Base-by-base conservation (phyloP, 257 asterid species). In the Gentiana dahurica region DNA sequence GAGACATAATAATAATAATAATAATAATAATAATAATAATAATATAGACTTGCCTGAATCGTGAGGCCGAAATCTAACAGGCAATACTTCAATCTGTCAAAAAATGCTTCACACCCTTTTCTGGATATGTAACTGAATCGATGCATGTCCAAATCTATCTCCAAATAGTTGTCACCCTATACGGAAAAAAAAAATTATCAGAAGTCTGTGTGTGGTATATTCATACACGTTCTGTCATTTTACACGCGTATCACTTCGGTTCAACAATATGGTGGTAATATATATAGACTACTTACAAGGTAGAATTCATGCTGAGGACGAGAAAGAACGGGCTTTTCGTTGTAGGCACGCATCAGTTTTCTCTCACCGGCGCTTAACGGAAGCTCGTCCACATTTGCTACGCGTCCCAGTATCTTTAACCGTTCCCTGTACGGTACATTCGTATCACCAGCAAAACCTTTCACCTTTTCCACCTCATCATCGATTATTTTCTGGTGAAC, bases 251-350 rank as follows among this genome's bases (percentile, higher is more conserved):
- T 61, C 4, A n/a, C 12, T 32, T 11, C 24, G 24, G 24, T 24
- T 24, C 24, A 24, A 24, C 24, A 24, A 24, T 24, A 24, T 24
- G 24, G 24, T 24, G 24, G 24, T 24, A 24, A 24, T 24, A 24
- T 24, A 24, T 24, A 24, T 24, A 24, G 24, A 24, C 1, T 24
- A 58, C 72, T 64, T 59, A 91, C 97, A 71, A 33, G 47, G 77
- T 80, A 88, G 65, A 92, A 92, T 39, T 83, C 83, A 33, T 92
- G 99, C 64, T 92, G 99, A 51, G 99, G 99, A 53, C 99, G 95
- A 0, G 99, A 88, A 72, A 92, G 99, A 34, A 92, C 95, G 13
- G 99, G 99, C 61, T 92, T 92, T 69, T 92, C 97, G 55, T 85
- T 86, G 77, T 83, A 92, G 59, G 96, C 93, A 33, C 84, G 87